Evolutionary conservation across 805 yeast genomes (phyloP).

Genomic region (Metschnikowia bowlesiae): DNA sequence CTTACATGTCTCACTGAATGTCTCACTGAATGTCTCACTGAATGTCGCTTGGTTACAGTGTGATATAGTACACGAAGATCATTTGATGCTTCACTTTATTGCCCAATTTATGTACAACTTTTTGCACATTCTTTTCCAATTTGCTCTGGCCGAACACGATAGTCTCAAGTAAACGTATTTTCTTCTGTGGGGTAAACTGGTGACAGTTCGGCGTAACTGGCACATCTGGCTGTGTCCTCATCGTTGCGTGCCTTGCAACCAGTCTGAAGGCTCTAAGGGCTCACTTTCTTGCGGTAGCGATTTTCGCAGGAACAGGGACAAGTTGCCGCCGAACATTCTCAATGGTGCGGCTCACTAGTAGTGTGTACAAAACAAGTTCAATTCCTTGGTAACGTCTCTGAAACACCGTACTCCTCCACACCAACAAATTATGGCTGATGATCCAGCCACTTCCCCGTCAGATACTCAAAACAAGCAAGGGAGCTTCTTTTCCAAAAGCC

Average conservation of each 20-base stretch:
- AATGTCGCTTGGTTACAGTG: too few species aligned
- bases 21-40: too few species aligned
- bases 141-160: too few species aligned
- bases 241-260: neutral
- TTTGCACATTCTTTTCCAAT: neutral
- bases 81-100: too few species aligned
- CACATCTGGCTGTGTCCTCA: neutral
- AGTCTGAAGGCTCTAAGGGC: too few species aligned
- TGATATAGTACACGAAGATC: too few species aligned
- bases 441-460: neutral
- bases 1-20: too few species aligned
- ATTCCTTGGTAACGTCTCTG: neutral
- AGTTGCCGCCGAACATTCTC: conserved; percentile 1
- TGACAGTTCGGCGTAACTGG: neutral
- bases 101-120: too few species aligned
- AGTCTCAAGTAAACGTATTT: neutral
- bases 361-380: neutral
- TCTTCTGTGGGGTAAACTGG: neutral
- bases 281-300: neutral
- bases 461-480: neutral
- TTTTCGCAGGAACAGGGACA: neutral
- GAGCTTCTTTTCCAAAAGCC: conserved; percentile 23
- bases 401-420: neutral
- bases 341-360: neutral
- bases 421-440: conserved; percentile 5